Conservation (phyloP, 2,329 filamentous ascomycete species). For the Cyphellophora europaea region DNA sequence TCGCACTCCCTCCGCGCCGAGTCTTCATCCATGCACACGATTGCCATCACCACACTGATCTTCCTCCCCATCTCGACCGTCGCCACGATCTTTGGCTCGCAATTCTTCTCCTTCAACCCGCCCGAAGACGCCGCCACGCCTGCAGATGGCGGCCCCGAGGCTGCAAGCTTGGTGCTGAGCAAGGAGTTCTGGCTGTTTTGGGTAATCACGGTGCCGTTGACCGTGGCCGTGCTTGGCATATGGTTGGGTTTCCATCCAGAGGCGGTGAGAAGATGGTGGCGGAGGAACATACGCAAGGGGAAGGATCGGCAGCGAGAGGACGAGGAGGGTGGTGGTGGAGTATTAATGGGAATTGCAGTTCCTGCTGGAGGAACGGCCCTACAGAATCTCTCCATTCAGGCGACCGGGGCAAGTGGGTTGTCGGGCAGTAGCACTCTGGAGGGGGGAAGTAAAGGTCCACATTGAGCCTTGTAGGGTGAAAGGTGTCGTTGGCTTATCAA, state of each 20-base stretch:
- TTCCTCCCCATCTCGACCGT: slow-evolving; percentile 29
- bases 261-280: slow-evolving; percentile 11
- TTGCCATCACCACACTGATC: slow-evolving; percentile 33
- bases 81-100: slow-evolving; percentile 14
- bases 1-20: slow-evolving; percentile 27
- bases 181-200: slow-evolving; percentile 17
- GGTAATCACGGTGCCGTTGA: slow-evolving; percentile 13
- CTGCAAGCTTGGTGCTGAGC: slow-evolving; percentile 6
- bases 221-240: slow-evolving; percentile 9
- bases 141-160: slow-evolving; percentile 1
- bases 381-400: too few relatives aligned
- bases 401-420: too few relatives aligned
- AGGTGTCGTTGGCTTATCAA: too few relatives aligned
- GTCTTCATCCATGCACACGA: slow-evolving; percentile 35
- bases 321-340: too few relatives aligned
- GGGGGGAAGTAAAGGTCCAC: too few relatives aligned
- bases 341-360: too few relatives aligned
- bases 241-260: slow-evolving; percentile 6
- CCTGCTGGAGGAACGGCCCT: too few relatives aligned
- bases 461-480: too few relatives aligned
- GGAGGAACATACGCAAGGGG: too few relatives aligned
- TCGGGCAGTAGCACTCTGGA: too few relatives aligned
- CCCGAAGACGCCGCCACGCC: too few relatives aligned
- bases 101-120: slow-evolving; percentile 18
- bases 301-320: too few relatives aligned